Evolutionary conservation across 2,329 filamentous ascomycete species (phyloP).

Genomic region (Fulvia fulva): DNA sequence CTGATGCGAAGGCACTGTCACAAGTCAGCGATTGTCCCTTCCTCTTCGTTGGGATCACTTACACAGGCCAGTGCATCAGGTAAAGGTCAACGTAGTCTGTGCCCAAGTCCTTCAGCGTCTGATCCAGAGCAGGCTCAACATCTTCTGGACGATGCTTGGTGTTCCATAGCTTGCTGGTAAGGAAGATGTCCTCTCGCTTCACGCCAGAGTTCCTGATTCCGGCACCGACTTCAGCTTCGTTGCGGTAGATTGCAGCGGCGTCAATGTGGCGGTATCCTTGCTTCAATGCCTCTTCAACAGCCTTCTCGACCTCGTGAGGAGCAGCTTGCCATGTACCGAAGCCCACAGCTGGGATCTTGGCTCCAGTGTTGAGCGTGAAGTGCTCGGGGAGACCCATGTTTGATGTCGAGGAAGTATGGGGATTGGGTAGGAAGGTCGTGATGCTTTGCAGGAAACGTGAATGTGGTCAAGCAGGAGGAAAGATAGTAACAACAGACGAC

Average conservation of each 20-base stretch:
- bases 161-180: conserved; percentile 61
- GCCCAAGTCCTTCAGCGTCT: conserved; percentile 42
- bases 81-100: conserved; percentile 49
- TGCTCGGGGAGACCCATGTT: conserved; percentile 25
- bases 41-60: conserved; percentile 29
- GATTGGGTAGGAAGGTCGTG: background rate
- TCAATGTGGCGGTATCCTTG: conserved; percentile 40
- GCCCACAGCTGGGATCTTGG: conserved; percentile 37
- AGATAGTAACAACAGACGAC: conserved; percentile 1
- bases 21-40: background rate
- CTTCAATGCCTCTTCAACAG: conserved; percentile 32
- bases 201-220: conserved; percentile 28
- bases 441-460: background rate
- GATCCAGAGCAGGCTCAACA: conserved; percentile 16
- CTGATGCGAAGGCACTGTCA: conserved; percentile 15
- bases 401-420: no score
- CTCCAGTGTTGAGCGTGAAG: conserved; percentile 37
- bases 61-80: conserved; percentile 49
- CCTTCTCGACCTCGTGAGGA: conserved; percentile 30
- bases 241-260: conserved; percentile 35
- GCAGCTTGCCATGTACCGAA: conserved; percentile 39
- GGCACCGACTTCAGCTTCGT: conserved; percentile 28
- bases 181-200: conserved; percentile 29
- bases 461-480: background rate
- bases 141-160: conserved; percentile 54